Percentiles rank a stretch among this genome's conserved stretches.
phyloP scores from a whole-genome alignment of 129 eudicot genomes.

The Chrysanthemum makinoi region DNA sequence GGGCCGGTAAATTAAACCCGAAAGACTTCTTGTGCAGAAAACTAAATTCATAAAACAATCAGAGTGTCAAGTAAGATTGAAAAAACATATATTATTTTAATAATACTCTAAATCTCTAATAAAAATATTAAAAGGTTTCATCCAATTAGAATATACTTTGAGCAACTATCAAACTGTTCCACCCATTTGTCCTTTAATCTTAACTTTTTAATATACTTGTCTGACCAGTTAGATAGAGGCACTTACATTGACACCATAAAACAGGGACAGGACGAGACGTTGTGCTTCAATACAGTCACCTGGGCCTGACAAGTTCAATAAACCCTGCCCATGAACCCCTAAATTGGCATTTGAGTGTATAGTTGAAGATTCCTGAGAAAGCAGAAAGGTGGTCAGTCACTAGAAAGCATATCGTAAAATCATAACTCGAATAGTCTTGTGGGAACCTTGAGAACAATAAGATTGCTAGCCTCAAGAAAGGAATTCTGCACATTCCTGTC shows the following conservation, averaged over 20 bases:
- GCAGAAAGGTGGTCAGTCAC: slow-evolving; percentile 21
- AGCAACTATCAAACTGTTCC: neutral
- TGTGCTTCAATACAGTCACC: slow-evolving; percentile 95
- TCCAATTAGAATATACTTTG: slow-evolving; percentile 7
- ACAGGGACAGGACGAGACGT: slow-evolving; percentile 76
- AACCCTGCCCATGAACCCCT: slow-evolving; percentile 99
- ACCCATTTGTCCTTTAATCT: neutral
- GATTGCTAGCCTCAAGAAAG: slow-evolving; percentile 94
- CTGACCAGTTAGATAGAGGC: neutral
- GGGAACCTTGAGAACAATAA: slow-evolving; percentile 87
- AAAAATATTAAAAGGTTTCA: neutral
- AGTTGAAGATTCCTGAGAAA: slow-evolving; percentile 68
- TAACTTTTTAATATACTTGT: neutral
- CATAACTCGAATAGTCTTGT: neutral
- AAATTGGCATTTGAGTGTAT: slow-evolving; percentile 93
- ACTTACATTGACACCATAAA: slow-evolving; percentile 88
- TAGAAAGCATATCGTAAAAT: slow-evolving; percentile 17
- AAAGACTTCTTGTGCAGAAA: neutral
- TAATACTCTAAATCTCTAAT: neutral
- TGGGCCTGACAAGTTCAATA: slow-evolving; percentile 88
- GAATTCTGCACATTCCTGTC: slow-evolving; percentile 88
- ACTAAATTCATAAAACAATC: neutral
- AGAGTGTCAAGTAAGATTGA: slow-evolving; percentile 1
- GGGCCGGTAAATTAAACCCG: neutral
- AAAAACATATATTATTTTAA: neutral